These are phyloP conservation scores for Pisolithus marmoratus DNA, from an alignment of 768 basidiomycete genomes.

Conservation along the genomic window DNA sequence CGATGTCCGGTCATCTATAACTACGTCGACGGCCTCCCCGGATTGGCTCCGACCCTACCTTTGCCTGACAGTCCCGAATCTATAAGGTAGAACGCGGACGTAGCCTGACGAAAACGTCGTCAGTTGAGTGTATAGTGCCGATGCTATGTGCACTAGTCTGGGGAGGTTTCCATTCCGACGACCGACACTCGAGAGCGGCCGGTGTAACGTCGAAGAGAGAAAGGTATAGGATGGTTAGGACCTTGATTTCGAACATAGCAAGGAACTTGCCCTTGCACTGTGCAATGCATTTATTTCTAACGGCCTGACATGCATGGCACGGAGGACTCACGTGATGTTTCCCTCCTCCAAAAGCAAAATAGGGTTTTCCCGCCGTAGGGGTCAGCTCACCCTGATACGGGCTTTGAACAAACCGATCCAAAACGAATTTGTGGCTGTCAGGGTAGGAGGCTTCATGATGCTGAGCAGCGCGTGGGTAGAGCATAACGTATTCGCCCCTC, in stretches of 20 bases:
- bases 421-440: slow-evolving; percentile 10
- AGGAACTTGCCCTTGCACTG: not conserved
- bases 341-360: slow-evolving; percentile 15
- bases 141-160: not conserved
- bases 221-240: not conserved
- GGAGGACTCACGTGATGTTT: slow-evolving; percentile 11
- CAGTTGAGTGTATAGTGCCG: not conserved
- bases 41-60: too few relatives aligned
- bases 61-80: too few relatives aligned
- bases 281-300: not conserved
- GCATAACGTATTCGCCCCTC: slow-evolving; percentile 17
- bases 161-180: not conserved
- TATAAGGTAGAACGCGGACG: not conserved
- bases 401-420: slow-evolving; percentile 16
- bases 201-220: not conserved
- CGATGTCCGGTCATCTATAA: too few relatives aligned
- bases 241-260: not conserved
- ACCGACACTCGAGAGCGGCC: too few relatives aligned
- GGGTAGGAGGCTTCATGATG: slow-evolving; percentile 11
- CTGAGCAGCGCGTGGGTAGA: slow-evolving; percentile 15
- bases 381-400: slow-evolving; percentile 10
- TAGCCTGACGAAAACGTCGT: not conserved
- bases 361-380: slow-evolving; percentile 9
- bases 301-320: not conserved
- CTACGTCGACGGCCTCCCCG: too few relatives aligned